A percentile compares a stretch with the other conserved stretches of the same genome.
Evolutionary conservation across 768 basidiomycete genomes (phyloP).

Genomic region (Pulveroboletus ravenelii): DNA sequence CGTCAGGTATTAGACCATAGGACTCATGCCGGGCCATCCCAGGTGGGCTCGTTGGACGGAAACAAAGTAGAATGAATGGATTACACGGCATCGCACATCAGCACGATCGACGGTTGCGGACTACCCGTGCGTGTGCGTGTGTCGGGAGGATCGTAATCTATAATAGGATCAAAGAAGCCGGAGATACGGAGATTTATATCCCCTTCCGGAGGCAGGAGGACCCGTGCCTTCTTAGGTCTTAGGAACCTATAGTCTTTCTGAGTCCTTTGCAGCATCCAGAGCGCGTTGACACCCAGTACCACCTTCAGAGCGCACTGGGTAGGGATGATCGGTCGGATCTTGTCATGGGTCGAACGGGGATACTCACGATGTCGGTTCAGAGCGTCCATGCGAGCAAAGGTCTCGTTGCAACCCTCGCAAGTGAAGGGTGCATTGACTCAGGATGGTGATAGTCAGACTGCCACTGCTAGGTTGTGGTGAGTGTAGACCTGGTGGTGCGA

Average conservation of each 20-base stretch:
- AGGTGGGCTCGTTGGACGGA: conserved; percentile 4
- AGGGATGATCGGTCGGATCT: not conserved
- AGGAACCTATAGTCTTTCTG: conserved; percentile 19
- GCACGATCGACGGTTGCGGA: no score
- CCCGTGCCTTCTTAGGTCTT: conserved; percentile 24
- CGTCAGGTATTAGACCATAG: conserved; percentile 23
- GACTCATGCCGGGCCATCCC: conserved; percentile 30
- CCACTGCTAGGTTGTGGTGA: conserved; percentile 55
- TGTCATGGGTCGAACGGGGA: not conserved
- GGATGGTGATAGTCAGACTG: conserved; percentile 74
- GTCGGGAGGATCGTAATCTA: no score
- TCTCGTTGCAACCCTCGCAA: conserved; percentile 89
- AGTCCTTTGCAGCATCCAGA: conserved; percentile 33
- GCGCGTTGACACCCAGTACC: conserved; percentile 65
- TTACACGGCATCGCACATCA: no score
- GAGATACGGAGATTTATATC: no score
- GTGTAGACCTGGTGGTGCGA: conserved; percentile 45
- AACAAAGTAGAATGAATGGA: no score
- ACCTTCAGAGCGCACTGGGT: conserved; percentile 71
- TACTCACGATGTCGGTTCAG: conserved; percentile 86
- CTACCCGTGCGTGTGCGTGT: no score
- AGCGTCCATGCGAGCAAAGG: conserved; percentile 93
- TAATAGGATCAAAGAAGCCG: no score
- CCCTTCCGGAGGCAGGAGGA: no score
- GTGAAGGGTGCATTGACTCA: conserved; percentile 53